A percentile compares a stretch with the other conserved stretches of the same genome.
Conservation (phyloP, 2,329 filamentous ascomycete species). For the Dactylellina parvicollis region DNA sequence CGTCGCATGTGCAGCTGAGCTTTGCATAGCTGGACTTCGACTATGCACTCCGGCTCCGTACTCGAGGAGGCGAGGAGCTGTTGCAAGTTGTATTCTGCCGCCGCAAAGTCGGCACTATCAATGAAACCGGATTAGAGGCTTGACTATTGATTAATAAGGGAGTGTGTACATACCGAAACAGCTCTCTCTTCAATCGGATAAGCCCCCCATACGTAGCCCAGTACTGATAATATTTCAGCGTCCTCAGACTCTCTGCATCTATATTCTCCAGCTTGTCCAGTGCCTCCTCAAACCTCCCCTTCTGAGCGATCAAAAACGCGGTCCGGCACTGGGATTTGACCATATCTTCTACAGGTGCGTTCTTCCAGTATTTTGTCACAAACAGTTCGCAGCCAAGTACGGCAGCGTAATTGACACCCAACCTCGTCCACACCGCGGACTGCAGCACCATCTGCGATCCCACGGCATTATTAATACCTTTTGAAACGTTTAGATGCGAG, state of each 20-base stretch:
- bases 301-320: constrained; percentile 67
- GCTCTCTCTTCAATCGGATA: constrained; percentile 71
- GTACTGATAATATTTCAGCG: constrained; percentile 80
- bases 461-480: constrained; percentile 76
- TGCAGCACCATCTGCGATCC: constrained; percentile 78
- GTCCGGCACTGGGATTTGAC: constrained; percentile 69
- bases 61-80: constrained; percentile 68
- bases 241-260: constrained; percentile 71
- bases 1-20: constrained; percentile 70
- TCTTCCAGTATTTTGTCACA: constrained; percentile 74
- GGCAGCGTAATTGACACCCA: constrained; percentile 72
- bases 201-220: constrained; percentile 74
- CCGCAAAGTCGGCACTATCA: constrained; percentile 65
- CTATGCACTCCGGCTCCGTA: constrained; percentile 70
- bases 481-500: constrained; percentile 81
- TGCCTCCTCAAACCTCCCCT: constrained; percentile 76
- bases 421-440: constrained; percentile 77
- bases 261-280: constrained; percentile 70
- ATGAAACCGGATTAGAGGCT: not conserved
- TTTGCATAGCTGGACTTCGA: constrained; percentile 69
- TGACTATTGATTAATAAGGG: not conserved
- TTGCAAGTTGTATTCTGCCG: constrained; percentile 68
- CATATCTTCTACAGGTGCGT: constrained; percentile 77
- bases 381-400: constrained; percentile 76
- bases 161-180: constrained; percentile 64